Conservation (phyloP, 768 basidiomycete species). For the Psilocybe cubensis region DNA sequence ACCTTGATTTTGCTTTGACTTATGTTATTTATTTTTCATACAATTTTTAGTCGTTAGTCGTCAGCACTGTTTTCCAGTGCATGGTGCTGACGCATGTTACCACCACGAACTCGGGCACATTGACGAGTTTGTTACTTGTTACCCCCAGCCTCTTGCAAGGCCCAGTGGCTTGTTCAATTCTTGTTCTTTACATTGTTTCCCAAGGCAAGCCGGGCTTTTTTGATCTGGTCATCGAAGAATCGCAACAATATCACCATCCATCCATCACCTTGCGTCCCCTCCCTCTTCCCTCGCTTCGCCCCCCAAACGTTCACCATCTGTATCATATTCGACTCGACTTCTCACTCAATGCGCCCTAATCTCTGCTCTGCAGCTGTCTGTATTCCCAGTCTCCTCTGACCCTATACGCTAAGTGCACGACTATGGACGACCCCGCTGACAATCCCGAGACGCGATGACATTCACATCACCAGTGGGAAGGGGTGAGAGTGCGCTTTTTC, state of each 20-base stretch:
- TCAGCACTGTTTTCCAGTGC: background rate
- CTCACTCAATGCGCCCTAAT: background rate
- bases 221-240: background rate
- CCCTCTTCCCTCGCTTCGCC: background rate
- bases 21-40: constrained; percentile 4
- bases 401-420: too few species aligned
- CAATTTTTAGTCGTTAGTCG: background rate
- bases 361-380: background rate
- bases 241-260: too few species aligned
- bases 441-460: too few species aligned
- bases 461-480: too few species aligned
- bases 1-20: background rate
- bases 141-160: background rate
- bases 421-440: too few species aligned
- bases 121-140: too few species aligned
- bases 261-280: background rate
- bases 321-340: background rate
- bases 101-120: too few species aligned
- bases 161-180: background rate
- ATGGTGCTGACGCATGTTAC: background rate
- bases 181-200: background rate
- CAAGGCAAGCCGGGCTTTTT: background rate
- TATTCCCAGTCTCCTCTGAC: too few species aligned
- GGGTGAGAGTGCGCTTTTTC: too few species aligned
- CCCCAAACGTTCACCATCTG: too few species aligned